phyloP scores from a whole-genome alignment of 129 eudicot genomes.

The sunflower (Helianthus annuus) region DNA sequence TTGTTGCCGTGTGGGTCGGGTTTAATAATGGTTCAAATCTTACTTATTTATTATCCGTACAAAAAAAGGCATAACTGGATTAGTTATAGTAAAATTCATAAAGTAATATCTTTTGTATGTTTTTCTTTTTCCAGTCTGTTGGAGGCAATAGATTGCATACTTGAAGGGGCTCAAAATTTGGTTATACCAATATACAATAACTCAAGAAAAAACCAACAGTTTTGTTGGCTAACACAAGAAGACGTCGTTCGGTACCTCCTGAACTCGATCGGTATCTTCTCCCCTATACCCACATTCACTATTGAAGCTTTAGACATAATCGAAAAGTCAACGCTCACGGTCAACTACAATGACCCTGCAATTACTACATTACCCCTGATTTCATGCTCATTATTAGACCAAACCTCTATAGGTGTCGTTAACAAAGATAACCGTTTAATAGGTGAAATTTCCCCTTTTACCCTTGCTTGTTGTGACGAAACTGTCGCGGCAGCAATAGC shows the following conservation, averaged over 20 bases:
- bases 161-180: constrained; percentile 87
- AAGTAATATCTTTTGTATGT: not conserved
- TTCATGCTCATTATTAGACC: constrained; percentile 43
- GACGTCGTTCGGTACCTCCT: constrained; percentile 81
- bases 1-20: not conserved
- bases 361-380: constrained; percentile 40
- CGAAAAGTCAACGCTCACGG: constrained; percentile 48
- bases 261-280: constrained; percentile 70
- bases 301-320: constrained; percentile 63
- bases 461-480: constrained; percentile 74
- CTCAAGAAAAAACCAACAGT: constrained; percentile 34
- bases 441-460: constrained; percentile 80
- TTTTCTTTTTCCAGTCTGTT: constrained; percentile 44
- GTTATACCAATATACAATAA: constrained; percentile 63
- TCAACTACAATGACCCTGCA: constrained; percentile 61
- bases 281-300: constrained; percentile 62
- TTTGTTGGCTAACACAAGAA: constrained; percentile 84
- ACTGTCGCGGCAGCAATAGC: constrained; percentile 71
- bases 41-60: not conserved
- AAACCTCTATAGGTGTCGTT: constrained; percentile 66
- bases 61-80: not conserved
- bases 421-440: constrained; percentile 57
- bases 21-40: not conserved
- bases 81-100: no score
- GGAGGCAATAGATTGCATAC: constrained; percentile 80